phyloP scores from a whole-genome alignment of 2,329 filamentous ascomycete species.

The Alternaria longipes region DNA sequence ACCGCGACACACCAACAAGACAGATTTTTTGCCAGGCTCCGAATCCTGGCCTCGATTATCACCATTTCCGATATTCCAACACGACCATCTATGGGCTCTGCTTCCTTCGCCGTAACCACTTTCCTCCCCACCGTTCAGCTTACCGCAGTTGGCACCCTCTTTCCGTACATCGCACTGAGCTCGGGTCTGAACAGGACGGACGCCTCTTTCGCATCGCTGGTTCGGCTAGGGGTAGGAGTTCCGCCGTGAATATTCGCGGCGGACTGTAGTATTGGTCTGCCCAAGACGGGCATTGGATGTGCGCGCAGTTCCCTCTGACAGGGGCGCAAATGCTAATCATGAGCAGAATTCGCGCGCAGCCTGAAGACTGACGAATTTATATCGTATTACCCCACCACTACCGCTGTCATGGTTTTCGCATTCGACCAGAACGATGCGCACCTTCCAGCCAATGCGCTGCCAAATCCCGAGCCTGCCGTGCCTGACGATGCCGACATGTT shows the following conservation, averaged over 20 bases:
- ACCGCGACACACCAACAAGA: constrained; percentile 23
- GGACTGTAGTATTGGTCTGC: constrained; percentile 57
- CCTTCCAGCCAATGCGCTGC: constrained; percentile 27
- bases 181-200: constrained; percentile 53
- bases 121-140: constrained; percentile 40
- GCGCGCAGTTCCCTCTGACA: constrained; percentile 24
- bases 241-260: constrained; percentile 60
- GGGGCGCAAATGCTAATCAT: constrained; percentile 34
- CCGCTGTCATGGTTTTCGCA: constrained; percentile 44
- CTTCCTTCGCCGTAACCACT: constrained; percentile 46
- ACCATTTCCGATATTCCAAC: constrained; percentile 30
- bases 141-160: constrained; percentile 47
- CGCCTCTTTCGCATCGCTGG: constrained; percentile 58
- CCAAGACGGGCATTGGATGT: constrained; percentile 36
- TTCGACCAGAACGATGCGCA: constrained; percentile 49
- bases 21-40: constrained; percentile 36
- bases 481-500: constrained; percentile 28
- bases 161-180: constrained; percentile 47
- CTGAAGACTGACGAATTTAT: constrained; percentile 18
- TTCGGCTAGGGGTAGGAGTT: constrained; percentile 60
- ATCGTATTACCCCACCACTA: constrained; percentile 19
- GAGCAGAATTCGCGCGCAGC: constrained; percentile 28
- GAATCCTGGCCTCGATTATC: constrained; percentile 41
- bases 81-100: constrained; percentile 58
- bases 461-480: constrained; percentile 10